Conservation (phyloP, 1,284 basidiomycete genomes). For the Ceratobasidium sp. region DNA sequence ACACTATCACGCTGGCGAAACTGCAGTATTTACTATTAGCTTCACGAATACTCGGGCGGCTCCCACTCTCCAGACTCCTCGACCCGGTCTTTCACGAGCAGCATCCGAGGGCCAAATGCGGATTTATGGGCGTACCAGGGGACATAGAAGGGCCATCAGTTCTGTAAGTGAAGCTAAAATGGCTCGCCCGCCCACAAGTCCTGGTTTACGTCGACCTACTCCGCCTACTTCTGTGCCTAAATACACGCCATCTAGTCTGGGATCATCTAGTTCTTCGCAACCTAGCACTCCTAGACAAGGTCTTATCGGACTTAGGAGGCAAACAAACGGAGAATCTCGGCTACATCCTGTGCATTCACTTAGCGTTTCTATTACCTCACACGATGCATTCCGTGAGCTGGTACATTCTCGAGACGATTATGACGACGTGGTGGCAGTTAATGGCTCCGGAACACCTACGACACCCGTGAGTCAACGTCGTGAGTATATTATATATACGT, state of each 20-base stretch:
- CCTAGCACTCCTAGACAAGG: conserved; percentile 11
- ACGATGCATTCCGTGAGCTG: conserved; percentile 29
- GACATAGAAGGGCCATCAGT: conserved; percentile 29
- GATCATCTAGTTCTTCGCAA: not conserved
- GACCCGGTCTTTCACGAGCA: conserved; percentile 7
- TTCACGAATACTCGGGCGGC: conserved; percentile 19
- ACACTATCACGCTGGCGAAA: conserved; percentile 38
- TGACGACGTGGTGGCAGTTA: conserved; percentile 3
- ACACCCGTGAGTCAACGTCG: not conserved
- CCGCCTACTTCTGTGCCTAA: conserved; percentile 3
- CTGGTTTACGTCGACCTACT: conserved; percentile 26
- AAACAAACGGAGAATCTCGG: conserved; percentile 5
- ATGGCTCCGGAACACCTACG: conserved; percentile 22
- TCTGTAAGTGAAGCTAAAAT: conserved; percentile 38
- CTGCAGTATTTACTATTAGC: conserved; percentile 32
- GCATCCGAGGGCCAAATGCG: conserved; percentile 10
- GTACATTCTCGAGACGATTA: not conserved
- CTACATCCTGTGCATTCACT: conserved; percentile 8
- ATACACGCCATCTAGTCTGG: conserved; percentile 16
- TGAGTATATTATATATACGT: not conserved
- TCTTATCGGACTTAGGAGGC: conserved; percentile 7
- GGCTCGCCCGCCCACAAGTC: conserved; percentile 31
- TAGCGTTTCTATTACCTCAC: conserved; percentile 24
- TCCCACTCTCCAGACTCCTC: conserved; percentile 9
- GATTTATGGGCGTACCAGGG: conserved; percentile 17